phyloP scores from a whole-genome alignment of 164 flowering plant genomes.

The Macadamia integrifolia region DNA sequence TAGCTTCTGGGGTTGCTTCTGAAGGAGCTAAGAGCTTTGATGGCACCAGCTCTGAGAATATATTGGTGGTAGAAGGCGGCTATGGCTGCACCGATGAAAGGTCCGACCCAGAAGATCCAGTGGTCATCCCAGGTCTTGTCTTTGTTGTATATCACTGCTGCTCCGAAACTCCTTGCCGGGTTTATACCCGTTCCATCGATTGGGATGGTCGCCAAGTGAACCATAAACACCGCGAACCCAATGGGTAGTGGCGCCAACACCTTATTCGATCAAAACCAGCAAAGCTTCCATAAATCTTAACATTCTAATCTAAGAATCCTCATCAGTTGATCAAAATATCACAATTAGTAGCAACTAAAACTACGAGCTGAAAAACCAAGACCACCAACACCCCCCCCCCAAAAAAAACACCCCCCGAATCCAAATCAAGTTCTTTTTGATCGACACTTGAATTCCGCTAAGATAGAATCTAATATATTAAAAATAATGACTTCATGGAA shows the following conservation, averaged over 20 bases:
- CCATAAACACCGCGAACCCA: constrained; percentile 52
- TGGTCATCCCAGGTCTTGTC: constrained; percentile 45
- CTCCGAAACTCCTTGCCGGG: constrained; percentile 49
- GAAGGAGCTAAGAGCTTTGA: not conserved
- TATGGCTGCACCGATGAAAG: constrained; percentile 48
- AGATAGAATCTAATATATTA: too few relatives aligned
- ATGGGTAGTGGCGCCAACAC: constrained; percentile 55
- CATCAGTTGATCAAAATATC: too few relatives aligned
- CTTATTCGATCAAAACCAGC: constrained; percentile 8
- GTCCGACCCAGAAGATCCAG: constrained; percentile 68
- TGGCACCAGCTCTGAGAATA: constrained; percentile 33
- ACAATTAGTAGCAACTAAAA: too few relatives aligned
- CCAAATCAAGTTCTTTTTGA: too few relatives aligned
- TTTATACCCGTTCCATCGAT: constrained; percentile 51
- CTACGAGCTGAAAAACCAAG: too few relatives aligned
- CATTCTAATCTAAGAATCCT: too few relatives aligned
- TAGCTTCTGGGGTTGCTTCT: not conserved
- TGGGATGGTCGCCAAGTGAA: constrained; percentile 49
- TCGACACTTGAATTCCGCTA: too few relatives aligned
- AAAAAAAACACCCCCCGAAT: too few relatives aligned
- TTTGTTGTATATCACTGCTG: constrained; percentile 36
- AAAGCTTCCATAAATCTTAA: too few relatives aligned
- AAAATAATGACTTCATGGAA: too few relatives aligned
- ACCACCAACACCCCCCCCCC: too few relatives aligned
- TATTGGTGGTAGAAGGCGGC: constrained; percentile 47